phyloP scores from a whole-genome alignment of 208 protist genomes.

The Entamoeba dispar region DNA sequence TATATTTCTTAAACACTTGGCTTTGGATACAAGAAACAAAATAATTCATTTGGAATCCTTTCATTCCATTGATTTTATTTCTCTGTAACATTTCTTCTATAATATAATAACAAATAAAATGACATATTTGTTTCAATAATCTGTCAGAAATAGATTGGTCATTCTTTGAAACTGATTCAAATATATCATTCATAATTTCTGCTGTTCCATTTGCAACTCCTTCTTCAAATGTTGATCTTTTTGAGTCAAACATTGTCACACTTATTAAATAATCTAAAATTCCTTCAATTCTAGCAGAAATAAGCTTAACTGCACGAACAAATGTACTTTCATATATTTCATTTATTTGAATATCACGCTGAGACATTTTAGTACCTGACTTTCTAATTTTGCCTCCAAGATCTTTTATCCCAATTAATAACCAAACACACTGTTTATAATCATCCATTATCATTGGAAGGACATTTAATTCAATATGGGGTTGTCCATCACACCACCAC shows the following conservation, averaged over 20 bases:
- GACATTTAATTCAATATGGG: not conserved
- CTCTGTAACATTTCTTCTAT: not conserved
- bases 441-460: not conserved
- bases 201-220: not conserved
- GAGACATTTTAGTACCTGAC: not conserved
- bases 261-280: not conserved
- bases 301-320: not conserved
- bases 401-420: not conserved
- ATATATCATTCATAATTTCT: not conserved
- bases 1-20: not conserved
- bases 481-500: not conserved
- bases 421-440: not conserved
- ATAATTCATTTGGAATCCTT: not conserved
- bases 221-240: not conserved
- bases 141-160: not conserved
- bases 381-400: not conserved
- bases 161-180: not conserved
- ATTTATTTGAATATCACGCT: not conserved
- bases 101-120: not conserved
- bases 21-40: not conserved
- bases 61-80: not conserved
- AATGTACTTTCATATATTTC: not conserved
- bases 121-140: not conserved
- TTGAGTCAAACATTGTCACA: not conserved
- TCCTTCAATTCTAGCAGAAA: not conserved